phyloP scores from a whole-genome alignment of 352 stramenopile genomes.

The Globisporangium cylindrosporum region DNA sequence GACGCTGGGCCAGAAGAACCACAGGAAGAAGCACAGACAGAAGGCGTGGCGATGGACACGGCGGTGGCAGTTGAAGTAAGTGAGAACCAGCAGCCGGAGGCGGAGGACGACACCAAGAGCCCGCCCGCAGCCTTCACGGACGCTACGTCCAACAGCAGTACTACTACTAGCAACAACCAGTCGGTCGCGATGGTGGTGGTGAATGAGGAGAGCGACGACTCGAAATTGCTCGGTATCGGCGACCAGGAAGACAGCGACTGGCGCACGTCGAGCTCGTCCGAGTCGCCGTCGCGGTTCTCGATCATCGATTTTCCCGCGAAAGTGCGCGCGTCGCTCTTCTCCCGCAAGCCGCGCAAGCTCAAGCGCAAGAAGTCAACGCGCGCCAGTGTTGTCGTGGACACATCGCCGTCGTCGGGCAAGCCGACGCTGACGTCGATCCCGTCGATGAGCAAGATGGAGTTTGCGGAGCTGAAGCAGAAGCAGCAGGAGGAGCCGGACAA shows the following conservation, averaged over 20 bases:
- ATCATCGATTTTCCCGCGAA: conserved; percentile 37
- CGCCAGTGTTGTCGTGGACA: not conserved
- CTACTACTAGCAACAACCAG: not conserved
- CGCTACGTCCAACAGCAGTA: not conserved
- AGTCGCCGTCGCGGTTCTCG: conserved; percentile 38
- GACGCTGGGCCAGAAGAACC: not conserved
- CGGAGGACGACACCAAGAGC: conserved; percentile 6
- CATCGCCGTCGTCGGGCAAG: conserved; percentile 7
- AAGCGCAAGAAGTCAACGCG: conserved; percentile 29
- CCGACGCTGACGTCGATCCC: conserved; percentile 27
- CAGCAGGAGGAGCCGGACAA: conserved; percentile 22
- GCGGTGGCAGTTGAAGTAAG: not conserved
- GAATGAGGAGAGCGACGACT: conserved; percentile 11
- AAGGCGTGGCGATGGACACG: not conserved
- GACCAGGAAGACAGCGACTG: conserved; percentile 49
- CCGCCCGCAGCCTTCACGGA: not conserved
- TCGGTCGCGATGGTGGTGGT: not conserved
- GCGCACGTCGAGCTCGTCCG: conserved; percentile 43
- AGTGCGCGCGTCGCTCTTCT: conserved; percentile 45
- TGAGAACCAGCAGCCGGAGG: conserved; percentile 11
- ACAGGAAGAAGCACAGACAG: not conserved
- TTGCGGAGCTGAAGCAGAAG: not conserved
- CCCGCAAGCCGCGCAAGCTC: conserved; percentile 23
- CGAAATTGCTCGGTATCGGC: conserved; percentile 5
- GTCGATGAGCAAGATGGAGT: conserved; percentile 20